phyloP scores from a whole-genome alignment of 2,329 filamentous ascomycete species.

The Venturia effusa region DNA sequence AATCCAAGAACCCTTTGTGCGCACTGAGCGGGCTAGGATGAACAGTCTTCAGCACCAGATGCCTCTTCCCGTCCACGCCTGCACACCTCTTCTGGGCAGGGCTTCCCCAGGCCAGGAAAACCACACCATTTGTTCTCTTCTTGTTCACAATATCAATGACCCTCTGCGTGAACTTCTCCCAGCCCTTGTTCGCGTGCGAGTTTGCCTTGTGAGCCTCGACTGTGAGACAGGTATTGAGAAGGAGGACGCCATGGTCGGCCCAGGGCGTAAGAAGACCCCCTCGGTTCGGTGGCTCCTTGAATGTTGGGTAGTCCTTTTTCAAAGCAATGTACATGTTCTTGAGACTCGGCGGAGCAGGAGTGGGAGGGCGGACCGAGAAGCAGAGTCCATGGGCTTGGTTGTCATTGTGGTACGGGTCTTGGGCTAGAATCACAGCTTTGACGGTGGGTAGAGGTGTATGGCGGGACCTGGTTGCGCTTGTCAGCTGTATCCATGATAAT shows the following conservation, averaged over 20 bases:
- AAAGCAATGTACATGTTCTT: constrained; percentile 88
- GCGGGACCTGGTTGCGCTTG: constrained; percentile 57
- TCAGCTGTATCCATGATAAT: background rate
- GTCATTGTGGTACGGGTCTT: constrained; percentile 93
- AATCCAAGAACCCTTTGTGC: constrained; percentile 65
- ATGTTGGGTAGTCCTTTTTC: constrained; percentile 76
- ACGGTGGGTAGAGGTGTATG: constrained; percentile 82
- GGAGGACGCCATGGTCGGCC: constrained; percentile 84
- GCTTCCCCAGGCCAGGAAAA: constrained; percentile 89
- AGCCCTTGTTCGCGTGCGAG: constrained; percentile 74
- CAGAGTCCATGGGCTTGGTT: constrained; percentile 95
- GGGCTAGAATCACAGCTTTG: constrained; percentile 86
- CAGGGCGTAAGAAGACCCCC: constrained; percentile 81
- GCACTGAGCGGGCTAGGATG: constrained; percentile 94
- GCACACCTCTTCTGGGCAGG: constrained; percentile 71
- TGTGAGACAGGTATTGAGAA: constrained; percentile 91
- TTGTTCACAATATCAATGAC: constrained; percentile 80
- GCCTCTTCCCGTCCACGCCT: constrained; percentile 60
- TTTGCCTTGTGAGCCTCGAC: constrained; percentile 84
- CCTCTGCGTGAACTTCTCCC: constrained; percentile 87
- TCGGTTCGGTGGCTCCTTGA: constrained; percentile 62
- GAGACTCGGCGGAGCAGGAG: constrained; percentile 76
- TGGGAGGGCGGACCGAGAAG: constrained; percentile 88
- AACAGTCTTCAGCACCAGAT: constrained; percentile 75
- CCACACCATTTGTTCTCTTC: constrained; percentile 68